phyloP scores from a whole-genome alignment of 2,329 filamentous ascomycete genomes.

The Neofusicoccum ribis region DNA sequence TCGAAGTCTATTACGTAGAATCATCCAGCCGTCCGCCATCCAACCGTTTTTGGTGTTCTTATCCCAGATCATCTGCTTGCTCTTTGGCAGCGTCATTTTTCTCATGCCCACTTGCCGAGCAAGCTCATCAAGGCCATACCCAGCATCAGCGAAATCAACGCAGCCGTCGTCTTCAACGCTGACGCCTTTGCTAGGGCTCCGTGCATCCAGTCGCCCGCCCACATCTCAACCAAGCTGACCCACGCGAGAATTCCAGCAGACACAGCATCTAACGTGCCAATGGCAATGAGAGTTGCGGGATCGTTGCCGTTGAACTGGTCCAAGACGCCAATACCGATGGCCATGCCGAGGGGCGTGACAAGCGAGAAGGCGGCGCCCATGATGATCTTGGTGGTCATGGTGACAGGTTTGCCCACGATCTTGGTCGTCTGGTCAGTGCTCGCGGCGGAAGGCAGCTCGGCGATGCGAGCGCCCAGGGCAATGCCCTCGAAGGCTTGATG shows the following conservation, averaged over 20 bases:
- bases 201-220: constrained; percentile 70
- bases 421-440: background rate
- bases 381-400: constrained; percentile 52
- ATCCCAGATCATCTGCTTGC: too few species aligned
- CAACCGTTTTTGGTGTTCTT: too few species aligned
- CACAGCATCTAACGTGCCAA: constrained; percentile 72
- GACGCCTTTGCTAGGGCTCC: constrained; percentile 53
- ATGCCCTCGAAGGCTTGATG: constrained; percentile 79
- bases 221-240: constrained; percentile 80
- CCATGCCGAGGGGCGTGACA: constrained; percentile 77
- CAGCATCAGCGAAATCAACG: constrained; percentile 55
- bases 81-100: background rate
- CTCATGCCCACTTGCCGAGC: constrained; percentile 72
- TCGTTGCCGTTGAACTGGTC: constrained; percentile 73
- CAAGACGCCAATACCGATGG: constrained; percentile 73
- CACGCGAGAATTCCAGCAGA: constrained; percentile 77
- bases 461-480: constrained; percentile 71
- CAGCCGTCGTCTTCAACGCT: constrained; percentile 50
- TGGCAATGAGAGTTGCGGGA: constrained; percentile 65
- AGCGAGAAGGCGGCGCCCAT: constrained; percentile 67
- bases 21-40: too few species aligned
- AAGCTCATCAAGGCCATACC: constrained; percentile 71
- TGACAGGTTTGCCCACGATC: constrained; percentile 25
- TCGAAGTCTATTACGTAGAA: too few species aligned
- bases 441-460: constrained; percentile 48